Base-by-base conservation (phyloP, 2,329 filamentous ascomycete species). In the Hypomyces rosellus region DNA sequence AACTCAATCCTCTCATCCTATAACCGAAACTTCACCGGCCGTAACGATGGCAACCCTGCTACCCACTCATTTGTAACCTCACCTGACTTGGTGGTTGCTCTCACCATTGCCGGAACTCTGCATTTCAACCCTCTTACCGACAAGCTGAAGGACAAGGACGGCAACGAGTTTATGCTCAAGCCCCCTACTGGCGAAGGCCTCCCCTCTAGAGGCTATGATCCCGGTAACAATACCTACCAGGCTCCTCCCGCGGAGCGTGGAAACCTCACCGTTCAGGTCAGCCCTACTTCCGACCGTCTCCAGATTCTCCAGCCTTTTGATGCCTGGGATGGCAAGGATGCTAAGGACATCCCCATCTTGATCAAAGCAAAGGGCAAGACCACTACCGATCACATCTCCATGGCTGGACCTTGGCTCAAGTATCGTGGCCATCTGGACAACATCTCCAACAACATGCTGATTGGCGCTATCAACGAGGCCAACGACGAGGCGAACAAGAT, bases 391-490 rank as follows among this genome's bases (percentile, higher is more conserved):
- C 90, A 96, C 77, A 96, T 96, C 74, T 96, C 90, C 55, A 95
- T 95, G 89, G 91, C 90, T 60, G 90, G 91, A 59, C 90, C 91
- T 55, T 96, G 91, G 91, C 79, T 97, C 71, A 96, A 96, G 81
- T 97, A 96, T 83, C 89, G 92, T 81, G 92, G 92, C 56, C 92
- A 97, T 70, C 81, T 97, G 65, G 92, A 96, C 83, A 97, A 97
- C 82, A 96, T 97, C 76, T 96, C 91, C 69, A 96, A 97, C 85
- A 97, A 97, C 82, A 95, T 96, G 89, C 75, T 97, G 71, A 96
- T 97, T 63, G 92, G 92, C 76, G 93, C 93, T 65, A 89, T 90
- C 76, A 99, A 96, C 76, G 85, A 86, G 64, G 91, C 88, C 66
- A 99, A 97, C 74, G 89, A 86, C 54, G 89, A 97, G 79, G 91